These are phyloP conservation scores for Phytopythium ostracodes DNA, from an alignment of 352 stramenopile species.

Conservation along the genomic window DNA sequence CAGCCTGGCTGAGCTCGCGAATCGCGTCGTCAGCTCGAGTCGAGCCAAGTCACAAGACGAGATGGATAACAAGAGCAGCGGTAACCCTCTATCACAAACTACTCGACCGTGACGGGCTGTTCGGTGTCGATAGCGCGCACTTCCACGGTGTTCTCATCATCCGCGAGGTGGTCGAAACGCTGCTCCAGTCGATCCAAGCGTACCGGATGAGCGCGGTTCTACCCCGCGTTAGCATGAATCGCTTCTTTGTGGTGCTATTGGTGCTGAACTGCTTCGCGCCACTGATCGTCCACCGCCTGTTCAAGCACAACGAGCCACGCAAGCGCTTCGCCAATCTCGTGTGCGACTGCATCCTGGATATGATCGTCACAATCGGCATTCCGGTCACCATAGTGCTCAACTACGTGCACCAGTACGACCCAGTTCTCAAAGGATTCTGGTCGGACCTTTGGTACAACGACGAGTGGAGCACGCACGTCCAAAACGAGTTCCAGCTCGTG, in stretches of 20 bases:
- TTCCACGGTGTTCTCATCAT: conserved; percentile 25
- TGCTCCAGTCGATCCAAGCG: conserved; percentile 23
- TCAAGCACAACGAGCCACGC: conserved; percentile 9
- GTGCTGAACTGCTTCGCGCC: conserved; percentile 31
- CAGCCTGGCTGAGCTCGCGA: not conserved
- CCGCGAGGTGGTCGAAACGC: conserved; percentile 25
- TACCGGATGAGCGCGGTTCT: conserved; percentile 27
- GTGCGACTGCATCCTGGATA: conserved; percentile 17
- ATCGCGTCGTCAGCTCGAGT: not conserved
- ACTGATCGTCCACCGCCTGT: conserved; percentile 1
- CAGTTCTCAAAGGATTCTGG: conserved; percentile 9
- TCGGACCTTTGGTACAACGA: conserved; percentile 18
- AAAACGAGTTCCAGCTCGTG: conserved; percentile 21
- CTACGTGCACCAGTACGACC: conserved; percentile 13
- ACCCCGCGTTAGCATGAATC: conserved; percentile 25
- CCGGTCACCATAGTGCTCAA: conserved; percentile 8
- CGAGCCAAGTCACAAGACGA: not conserved
- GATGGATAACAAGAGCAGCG: not conserved
- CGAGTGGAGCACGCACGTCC: conserved; percentile 15
- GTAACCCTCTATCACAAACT: conserved; percentile 7
- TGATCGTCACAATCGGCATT: conserved; percentile 13
- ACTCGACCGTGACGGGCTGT: conserved; percentile 14
- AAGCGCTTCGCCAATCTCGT: conserved; percentile 18
- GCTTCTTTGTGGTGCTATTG: conserved; percentile 24
- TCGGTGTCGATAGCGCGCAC: conserved; percentile 20